phyloP scores from a whole-genome alignment of 2,329 filamentous ascomycete species.

The Fusarium zealandicum region DNA sequence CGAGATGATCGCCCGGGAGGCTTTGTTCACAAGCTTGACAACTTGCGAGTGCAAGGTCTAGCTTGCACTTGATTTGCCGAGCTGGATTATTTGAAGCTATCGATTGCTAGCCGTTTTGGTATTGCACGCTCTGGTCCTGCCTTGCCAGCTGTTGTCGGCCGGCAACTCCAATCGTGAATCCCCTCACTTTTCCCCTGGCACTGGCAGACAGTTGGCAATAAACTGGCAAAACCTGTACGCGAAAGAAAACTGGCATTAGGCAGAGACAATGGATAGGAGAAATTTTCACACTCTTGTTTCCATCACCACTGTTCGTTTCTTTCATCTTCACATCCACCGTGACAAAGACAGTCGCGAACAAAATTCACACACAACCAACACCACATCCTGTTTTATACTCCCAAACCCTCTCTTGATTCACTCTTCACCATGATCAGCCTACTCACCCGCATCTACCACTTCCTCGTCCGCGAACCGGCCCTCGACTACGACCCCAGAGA shows the following conservation, averaged over 20 bases:
- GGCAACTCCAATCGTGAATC: slow-evolving; percentile 14
- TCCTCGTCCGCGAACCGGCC: slow-evolving; percentile 11
- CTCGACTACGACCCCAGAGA: slow-evolving; percentile 27
- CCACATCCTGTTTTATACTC: not conserved
- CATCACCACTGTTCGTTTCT: not conserved
- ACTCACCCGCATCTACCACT: not conserved
- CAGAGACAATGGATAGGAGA: not conserved
- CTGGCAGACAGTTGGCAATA: slow-evolving; percentile 12
- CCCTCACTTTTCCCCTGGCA: slow-evolving; percentile 24
- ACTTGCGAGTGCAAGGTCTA: not conserved
- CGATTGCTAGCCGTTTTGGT: not conserved
- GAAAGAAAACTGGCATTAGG: not conserved
- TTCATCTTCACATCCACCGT: slow-evolving; percentile 9
- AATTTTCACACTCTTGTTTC: not conserved
- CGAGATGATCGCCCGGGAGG: not conserved
- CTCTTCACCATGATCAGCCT: not conserved
- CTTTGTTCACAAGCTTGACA: too few relatives aligned
- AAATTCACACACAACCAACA: not conserved
- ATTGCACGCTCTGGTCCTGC: not conserved
- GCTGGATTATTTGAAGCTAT: not conserved
- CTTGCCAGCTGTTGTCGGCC: not conserved
- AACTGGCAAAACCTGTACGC: not conserved
- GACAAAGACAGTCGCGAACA: slow-evolving; percentile 1
- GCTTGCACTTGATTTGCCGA: not conserved
- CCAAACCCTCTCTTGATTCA: too few relatives aligned